Evolutionary conservation across 148 eudicot species (phyloP).

Genomic region (Salicornia ramosissima): DNA sequence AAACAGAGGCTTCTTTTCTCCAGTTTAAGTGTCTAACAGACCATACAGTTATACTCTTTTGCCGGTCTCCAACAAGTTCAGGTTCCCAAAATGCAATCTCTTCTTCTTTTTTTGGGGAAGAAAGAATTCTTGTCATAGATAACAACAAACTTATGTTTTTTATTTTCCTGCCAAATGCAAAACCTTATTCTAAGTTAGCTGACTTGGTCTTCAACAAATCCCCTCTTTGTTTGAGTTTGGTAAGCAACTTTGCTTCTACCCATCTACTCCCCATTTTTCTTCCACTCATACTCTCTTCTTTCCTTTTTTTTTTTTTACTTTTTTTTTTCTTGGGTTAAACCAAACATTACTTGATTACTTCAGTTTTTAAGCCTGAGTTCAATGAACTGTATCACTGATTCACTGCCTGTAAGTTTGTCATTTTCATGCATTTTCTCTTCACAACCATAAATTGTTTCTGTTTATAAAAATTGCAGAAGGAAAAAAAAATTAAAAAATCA

Average conservation of each 20-base stretch:
- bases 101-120: not conserved
- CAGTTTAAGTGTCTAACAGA: too few species aligned
- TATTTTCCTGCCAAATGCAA: slow-evolving; percentile 2
- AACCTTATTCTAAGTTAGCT: not conserved
- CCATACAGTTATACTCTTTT: not conserved
- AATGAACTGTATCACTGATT: slow-evolving; percentile 28
- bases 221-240: slow-evolving; percentile 24
- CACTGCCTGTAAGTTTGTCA: slow-evolving; percentile 11
- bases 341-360: not conserved
- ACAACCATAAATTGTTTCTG: not conserved
- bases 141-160: not conserved
- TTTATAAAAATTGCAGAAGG: not conserved
- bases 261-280: slow-evolving; percentile 11
- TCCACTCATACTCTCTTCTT: not conserved
- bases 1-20: too few species aligned
- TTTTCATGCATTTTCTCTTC: slow-evolving; percentile 11
- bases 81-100: slow-evolving; percentile 6
- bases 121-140: slow-evolving; percentile 2
- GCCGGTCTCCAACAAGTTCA: slow-evolving; percentile 9
- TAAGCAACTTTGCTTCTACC: slow-evolving; percentile 32
- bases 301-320: not conserved
- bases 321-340: slow-evolving; percentile 1
- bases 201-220: slow-evolving; percentile 22
- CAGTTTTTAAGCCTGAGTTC: not conserved
- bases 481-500: slow-evolving; percentile 10